Base-by-base conservation (phyloP, 2,329 filamentous ascomycete genomes). In the Pseudogymnoascus sp. region DNA sequence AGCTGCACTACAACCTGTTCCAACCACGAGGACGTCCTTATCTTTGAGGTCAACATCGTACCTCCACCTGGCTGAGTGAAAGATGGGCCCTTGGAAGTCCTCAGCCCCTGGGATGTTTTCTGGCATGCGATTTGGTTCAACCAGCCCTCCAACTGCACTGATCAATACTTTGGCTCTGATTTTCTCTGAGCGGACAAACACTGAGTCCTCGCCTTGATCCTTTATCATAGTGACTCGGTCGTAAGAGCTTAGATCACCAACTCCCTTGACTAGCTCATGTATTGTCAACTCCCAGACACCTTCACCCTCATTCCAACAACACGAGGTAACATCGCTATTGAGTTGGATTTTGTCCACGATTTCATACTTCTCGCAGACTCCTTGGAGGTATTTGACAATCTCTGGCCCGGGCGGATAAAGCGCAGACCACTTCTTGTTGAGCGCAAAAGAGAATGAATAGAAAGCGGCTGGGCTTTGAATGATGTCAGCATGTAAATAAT, bases 21-120 rank as follows among this genome's bases (percentile, higher is more conserved):
- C 82, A 50, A 85, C 69, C 8, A 85, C 78, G 8, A 84, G 73
- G 1, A 85, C 79, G 64, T 84, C 74, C 66, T 84, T 85, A 62
- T 76, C 77, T 8, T 74, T 73, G 16, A 84, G 71, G 61, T 83
- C 77, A 37, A 82, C 71, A 4, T 73, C 73, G n/a, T 78, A 71
- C 50, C 81, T 75, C 82, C 81, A 84, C 59, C 80, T 71, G 4
- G 81, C 81, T 0, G 81, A 82, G 65, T 85, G 82, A 62, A 84
- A 81, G 47, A 82, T 74, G n/a, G 76, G 70, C 4, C 82, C 82
- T 62, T 79, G 71, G 66, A 84, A 85, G 2, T 70, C 71, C 8
- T 83, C 79, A 38, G 77, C 75, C 0, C 82, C 81, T 8, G 77
- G 76, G 22, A 84, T 75, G 16, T 76, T 72, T 9, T 77, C 72